Conservation (phyloP, 2,329 filamentous ascomycete species). For the Thelonectria olida region DNA sequence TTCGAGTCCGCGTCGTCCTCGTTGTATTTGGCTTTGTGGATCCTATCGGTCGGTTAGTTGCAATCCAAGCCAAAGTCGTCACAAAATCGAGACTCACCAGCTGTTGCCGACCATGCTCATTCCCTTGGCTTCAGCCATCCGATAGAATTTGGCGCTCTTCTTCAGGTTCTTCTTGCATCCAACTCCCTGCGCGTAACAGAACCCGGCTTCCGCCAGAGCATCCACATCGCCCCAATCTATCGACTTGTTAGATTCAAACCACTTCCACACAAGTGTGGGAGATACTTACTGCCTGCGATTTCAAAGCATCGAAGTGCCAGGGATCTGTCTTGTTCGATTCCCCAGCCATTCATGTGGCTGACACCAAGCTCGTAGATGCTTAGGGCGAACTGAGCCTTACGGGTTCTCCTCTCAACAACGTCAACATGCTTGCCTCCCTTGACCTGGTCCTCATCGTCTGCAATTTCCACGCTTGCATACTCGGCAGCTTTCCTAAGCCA, state of each 20-base stretch:
- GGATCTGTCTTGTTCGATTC: conserved; percentile 89
- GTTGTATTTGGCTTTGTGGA: conserved; percentile 94
- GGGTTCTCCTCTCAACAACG: conserved; percentile 77
- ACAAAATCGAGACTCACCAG: conserved; percentile 73
- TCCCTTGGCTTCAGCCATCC: conserved; percentile 88
- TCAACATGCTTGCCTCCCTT: conserved; percentile 73
- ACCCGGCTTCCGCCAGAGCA: conserved; percentile 91
- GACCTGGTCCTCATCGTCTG: conserved; percentile 77
- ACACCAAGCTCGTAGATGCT: conserved; percentile 97
- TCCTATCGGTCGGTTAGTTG: conserved; percentile 65
- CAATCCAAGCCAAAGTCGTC: not conserved
- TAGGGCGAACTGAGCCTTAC: conserved; percentile 91
- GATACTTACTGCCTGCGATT: conserved; percentile 80
- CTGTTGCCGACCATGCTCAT: conserved; percentile 99
- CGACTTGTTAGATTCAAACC: conserved; percentile 33
- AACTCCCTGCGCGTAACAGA: conserved; percentile 93
- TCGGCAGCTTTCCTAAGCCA: conserved; percentile 95
- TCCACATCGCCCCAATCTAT: conserved; percentile 92
- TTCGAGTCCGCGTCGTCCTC: conserved; percentile 64
- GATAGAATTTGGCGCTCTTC: conserved; percentile 91
- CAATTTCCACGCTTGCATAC: conserved; percentile 81
- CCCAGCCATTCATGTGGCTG: conserved; percentile 98
- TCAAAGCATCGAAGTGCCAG: conserved; percentile 94
- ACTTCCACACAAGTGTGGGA: not conserved
- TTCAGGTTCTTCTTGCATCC: conserved; percentile 97